Evolutionary conservation across 345 rosid species (phyloP).

Genomic region (Carallia pectinifolia): DNA sequence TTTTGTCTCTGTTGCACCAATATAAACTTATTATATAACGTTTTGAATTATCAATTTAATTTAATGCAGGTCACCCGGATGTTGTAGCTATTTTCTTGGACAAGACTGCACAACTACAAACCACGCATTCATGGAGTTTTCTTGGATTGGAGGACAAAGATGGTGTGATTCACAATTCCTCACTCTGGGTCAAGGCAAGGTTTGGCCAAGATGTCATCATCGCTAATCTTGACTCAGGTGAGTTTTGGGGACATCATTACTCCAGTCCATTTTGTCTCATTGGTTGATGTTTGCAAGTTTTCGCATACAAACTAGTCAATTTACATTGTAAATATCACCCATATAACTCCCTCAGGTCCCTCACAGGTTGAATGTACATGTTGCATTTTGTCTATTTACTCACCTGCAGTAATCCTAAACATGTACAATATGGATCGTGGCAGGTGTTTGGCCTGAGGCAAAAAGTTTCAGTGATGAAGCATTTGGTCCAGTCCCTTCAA

Average conservation of each 20-base stretch:
- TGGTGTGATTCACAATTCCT: slow-evolving; percentile 34
- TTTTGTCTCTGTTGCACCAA: background rate
- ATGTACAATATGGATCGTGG: background rate
- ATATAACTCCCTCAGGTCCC: background rate
- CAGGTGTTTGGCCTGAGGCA: slow-evolving; percentile 69
- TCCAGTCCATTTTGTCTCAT: slow-evolving; percentile 3
- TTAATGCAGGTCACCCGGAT: slow-evolving; percentile 49
- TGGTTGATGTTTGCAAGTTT: slow-evolving; percentile 18
- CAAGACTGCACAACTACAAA: slow-evolving; percentile 46
- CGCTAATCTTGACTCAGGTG: slow-evolving; percentile 61
- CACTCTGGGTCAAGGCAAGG: slow-evolving; percentile 45
- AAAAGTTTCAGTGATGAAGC: slow-evolving; percentile 60
- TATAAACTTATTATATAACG: background rate
- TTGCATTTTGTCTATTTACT: background rate
- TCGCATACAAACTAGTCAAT: background rate
- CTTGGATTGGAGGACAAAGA: slow-evolving; percentile 41
- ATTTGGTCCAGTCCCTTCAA: slow-evolving; percentile 48
- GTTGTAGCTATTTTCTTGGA: slow-evolving; percentile 53
- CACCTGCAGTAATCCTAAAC: background rate
- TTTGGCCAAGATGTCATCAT: slow-evolving; percentile 57
- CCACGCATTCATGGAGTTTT: slow-evolving; percentile 67
- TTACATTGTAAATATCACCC: background rate
- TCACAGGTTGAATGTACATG: background rate
- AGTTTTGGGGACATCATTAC: background rate
- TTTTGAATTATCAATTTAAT: background rate